phyloP scores from a whole-genome alignment of 228 moss, liverwort and hornwort genomes.

The Sphagnum magellanicum region DNA sequence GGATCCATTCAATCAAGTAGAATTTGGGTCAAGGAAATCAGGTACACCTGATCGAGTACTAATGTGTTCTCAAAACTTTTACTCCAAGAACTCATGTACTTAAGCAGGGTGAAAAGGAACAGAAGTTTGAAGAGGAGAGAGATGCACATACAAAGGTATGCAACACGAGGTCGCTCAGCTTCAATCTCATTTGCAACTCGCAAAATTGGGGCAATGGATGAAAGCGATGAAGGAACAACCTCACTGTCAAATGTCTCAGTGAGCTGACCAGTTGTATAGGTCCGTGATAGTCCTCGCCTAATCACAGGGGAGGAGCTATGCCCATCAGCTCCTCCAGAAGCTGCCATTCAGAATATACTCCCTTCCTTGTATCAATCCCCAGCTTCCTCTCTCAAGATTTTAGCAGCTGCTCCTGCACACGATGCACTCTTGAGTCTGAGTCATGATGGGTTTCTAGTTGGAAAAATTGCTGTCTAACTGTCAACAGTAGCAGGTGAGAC shows the following conservation, averaged over 20 bases:
- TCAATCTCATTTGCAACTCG: constrained; percentile 95
- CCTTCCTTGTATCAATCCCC: no score
- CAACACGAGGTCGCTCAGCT: constrained; percentile 69
- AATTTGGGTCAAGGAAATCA: neutral
- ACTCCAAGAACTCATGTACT: no score
- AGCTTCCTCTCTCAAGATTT: no score
- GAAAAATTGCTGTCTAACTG: no score
- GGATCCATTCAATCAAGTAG: no score
- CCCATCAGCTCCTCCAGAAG: constrained; percentile 13
- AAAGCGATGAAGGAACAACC: constrained; percentile 86
- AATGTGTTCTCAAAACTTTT: no score
- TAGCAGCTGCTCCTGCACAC: no score
- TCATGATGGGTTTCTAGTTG: no score
- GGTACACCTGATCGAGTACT: neutral
- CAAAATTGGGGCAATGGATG: constrained; percentile 76
- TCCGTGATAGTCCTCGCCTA: constrained; percentile 31
- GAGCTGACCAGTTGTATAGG: constrained; percentile 35
- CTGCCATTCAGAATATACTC: constrained; percentile 12
- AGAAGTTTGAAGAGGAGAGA: neutral
- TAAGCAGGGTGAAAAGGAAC: neutral
- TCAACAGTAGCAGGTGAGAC: no score
- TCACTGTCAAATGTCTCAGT: constrained; percentile 83
- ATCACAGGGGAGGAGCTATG: constrained; percentile 6
- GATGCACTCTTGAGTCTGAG: no score
- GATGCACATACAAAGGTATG: constrained; percentile 66